phyloP scores from a whole-genome alignment of 2,329 filamentous ascomycete species.

The Colletotrichum cuscutae region DNA sequence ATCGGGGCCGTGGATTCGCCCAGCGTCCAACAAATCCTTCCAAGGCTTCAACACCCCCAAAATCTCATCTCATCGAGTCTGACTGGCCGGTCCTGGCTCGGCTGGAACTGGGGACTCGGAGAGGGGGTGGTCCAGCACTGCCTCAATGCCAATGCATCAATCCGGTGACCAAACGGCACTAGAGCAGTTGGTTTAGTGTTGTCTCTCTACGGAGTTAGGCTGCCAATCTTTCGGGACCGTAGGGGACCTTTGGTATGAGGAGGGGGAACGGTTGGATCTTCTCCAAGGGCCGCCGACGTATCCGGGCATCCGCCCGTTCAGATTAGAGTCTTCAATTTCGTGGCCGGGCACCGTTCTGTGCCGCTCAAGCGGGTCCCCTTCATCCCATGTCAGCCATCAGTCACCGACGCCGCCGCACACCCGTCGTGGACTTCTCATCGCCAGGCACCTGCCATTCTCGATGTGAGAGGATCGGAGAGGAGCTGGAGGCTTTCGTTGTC shows the following conservation, averaged over 20 bases:
- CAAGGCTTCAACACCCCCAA: not conserved
- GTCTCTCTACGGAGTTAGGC: not conserved
- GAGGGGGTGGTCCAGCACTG: conserved; percentile 22
- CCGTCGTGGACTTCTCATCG: not conserved
- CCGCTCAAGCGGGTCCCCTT: not conserved
- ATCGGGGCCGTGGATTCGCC: conserved; percentile 8
- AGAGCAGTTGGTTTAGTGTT: not conserved
- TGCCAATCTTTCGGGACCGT: conserved; percentile 6
- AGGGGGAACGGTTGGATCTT: not conserved
- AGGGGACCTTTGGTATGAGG: too few relatives aligned
- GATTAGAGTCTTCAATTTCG: not conserved
- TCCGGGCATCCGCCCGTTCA: not conserved
- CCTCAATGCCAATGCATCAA: conserved; percentile 27
- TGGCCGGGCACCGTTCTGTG: not conserved
- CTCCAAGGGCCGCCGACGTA: not conserved
- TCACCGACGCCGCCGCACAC: not conserved
- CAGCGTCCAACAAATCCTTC: conserved; percentile 1
- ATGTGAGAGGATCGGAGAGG: not conserved
- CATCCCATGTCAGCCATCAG: not conserved
- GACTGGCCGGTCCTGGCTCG: not conserved
- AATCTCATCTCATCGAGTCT: not conserved
- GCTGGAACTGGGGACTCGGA: not conserved
- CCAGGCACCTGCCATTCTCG: not conserved
- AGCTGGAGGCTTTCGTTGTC: too few relatives aligned
- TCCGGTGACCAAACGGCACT: conserved; percentile 19